These are phyloP conservation scores for Fonsecaea monophora DNA, from an alignment of 2,329 filamentous ascomycete species.

Conservation along the genomic window DNA sequence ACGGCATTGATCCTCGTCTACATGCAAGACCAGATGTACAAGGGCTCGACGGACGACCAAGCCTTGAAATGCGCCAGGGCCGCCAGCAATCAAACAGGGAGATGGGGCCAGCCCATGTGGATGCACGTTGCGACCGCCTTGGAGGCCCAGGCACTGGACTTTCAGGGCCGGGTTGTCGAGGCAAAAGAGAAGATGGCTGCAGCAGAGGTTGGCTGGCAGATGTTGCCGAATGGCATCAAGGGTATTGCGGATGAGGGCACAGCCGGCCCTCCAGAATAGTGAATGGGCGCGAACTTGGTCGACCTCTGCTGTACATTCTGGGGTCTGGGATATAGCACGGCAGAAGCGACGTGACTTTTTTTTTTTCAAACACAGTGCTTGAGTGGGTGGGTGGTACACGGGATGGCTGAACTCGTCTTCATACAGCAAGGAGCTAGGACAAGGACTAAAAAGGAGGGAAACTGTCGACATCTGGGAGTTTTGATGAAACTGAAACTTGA, in stretches of 20 bases:
- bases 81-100: slow-evolving; percentile 70
- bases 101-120: slow-evolving; percentile 75
- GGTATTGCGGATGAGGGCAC: not conserved
- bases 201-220: slow-evolving; percentile 50
- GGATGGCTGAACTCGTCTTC: not conserved
- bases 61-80: slow-evolving; percentile 77
- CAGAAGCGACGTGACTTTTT: not conserved
- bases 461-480: not conserved
- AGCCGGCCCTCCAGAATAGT: not conserved
- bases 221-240: slow-evolving; percentile 43
- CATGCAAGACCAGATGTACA: slow-evolving; percentile 83
- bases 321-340: not conserved
- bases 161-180: slow-evolving; percentile 68
- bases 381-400: not conserved
- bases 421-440: not conserved
- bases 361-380: not conserved
- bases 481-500: not conserved
- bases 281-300: not conserved
- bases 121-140: slow-evolving; percentile 81
- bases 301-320: not conserved
- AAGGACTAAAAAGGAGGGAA: not conserved
- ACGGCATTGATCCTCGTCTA: slow-evolving; percentile 83
- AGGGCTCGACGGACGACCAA: slow-evolving; percentile 79
- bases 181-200: slow-evolving; percentile 56
- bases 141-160: slow-evolving; percentile 75